Base-by-base conservation (phyloP, 129 eudicot species). In the Ambrosia artemisiifolia region DNA sequence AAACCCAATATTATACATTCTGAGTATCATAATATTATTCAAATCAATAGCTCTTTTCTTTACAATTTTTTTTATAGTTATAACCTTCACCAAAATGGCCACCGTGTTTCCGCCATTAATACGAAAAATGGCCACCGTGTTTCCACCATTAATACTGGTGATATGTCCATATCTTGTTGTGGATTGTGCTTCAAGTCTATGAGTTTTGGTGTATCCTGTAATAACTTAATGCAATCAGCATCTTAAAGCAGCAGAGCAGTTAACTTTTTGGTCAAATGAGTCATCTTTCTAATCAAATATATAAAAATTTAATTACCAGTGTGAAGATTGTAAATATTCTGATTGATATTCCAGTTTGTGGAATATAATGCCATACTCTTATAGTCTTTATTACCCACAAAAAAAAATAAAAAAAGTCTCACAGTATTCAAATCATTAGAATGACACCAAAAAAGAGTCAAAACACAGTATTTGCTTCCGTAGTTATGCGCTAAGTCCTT, bases 121-220 rank as follows among this genome's bases (percentile, higher is more conserved):
- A 94, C 91, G 17, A 80, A 86, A 67, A 94, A 90, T 1, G 99
- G 99, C 99, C 99, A 90, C 59, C 74, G 78, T 51, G 85, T 77
- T 61, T 62, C 83, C 36, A 78, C 71, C 50, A 69, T 50, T 20
- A 79, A 79, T 12, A 75, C 74, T 11, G 79, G 74, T 7, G 82
- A 6, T 2, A 81, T 62, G 53, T 82, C 77, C 75, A 72, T 66
- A 6, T 82, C 80, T 6, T 66, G 74, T n/a, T 74, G 54, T 7
- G 80, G 34, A 70, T 72, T 73, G 28, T 85, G 89, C 57, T 84
- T 86, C 36, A 88, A 80, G 78, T 88, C 92, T 19, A 84, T 62
- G 67, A 86, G 73, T 17, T 74, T 79, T 47, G 92, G 82, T 56
- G 85, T 70, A n/a, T 81, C 92, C 97, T 91, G 97, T 13, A 69